These are phyloP conservation scores for Cystobasidium tubakii DNA, from an alignment of 768 basidiomycete species.

Conservation along the genomic window DNA sequence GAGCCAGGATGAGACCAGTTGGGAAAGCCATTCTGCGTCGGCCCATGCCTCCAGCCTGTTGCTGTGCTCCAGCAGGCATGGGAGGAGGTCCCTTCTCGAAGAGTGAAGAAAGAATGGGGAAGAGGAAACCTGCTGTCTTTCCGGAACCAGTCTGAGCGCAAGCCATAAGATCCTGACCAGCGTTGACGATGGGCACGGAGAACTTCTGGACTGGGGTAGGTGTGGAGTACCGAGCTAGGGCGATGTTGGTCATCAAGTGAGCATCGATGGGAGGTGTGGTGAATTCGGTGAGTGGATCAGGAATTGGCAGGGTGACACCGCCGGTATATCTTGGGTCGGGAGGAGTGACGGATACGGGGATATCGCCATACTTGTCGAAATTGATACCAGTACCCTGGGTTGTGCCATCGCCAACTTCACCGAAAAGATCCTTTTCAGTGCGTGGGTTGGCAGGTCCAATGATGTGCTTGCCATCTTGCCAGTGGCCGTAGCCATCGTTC, in stretches of 20 bases:
- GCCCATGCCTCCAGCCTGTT: conserved; percentile 49
- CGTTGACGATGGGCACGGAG: conserved; percentile 94
- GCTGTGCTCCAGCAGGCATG: conserved; percentile 57
- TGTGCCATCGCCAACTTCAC: conserved; percentile 73
- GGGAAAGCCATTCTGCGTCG: conserved; percentile 87
- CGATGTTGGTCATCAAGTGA: conserved; percentile 90
- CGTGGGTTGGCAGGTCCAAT: conserved; percentile 76
- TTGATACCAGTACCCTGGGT: conserved; percentile 97
- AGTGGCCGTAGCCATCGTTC: conserved; percentile 59
- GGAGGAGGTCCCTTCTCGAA: conserved; percentile 74
- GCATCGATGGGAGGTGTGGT: conserved; percentile 82
- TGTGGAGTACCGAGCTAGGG: conserved; percentile 80
- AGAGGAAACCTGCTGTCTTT: conserved; percentile 97
- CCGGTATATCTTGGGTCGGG: conserved; percentile 59
- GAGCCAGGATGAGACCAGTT: conserved; percentile 93
- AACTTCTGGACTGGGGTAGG: conserved; percentile 99
- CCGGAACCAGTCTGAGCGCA: conserved; percentile 99
- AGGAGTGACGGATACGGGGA: conserved; percentile 97
- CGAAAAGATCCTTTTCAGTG: conserved; percentile 92
- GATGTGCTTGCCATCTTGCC: conserved; percentile 84
- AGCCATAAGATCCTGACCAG: conserved; percentile 67
- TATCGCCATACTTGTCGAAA: conserved; percentile 99
- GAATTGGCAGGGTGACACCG: conserved; percentile 47
- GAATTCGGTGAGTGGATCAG: conserved; percentile 84
- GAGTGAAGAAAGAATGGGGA: conserved; percentile 93